phyloP scores from a whole-genome alignment of 2,329 filamentous ascomycete species.

The Xylariaceae sp. region DNA sequence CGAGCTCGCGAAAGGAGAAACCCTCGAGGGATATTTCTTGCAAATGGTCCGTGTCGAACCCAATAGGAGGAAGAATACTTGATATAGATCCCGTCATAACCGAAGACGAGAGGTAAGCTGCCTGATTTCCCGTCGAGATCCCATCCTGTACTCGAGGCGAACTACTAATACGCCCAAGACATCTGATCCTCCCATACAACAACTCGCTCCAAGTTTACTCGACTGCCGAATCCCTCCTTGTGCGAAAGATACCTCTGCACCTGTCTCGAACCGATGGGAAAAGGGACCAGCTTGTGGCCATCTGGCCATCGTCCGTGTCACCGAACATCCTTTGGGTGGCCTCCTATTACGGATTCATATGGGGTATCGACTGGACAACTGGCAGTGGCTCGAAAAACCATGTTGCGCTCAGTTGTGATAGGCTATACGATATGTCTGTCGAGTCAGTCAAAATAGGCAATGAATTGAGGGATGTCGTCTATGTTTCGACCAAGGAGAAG shows the following conservation, averaged over 20 bases:
- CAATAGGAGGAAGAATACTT: slow-evolving; percentile 60
- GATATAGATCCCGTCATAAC: slow-evolving; percentile 60
- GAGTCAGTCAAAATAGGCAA: slow-evolving; percentile 34
- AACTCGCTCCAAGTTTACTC: slow-evolving; percentile 77
- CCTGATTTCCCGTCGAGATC: neutral
- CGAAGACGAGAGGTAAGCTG: slow-evolving; percentile 53
- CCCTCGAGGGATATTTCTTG: slow-evolving; percentile 1
- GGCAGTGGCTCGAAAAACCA: slow-evolving; percentile 37
- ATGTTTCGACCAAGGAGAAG: slow-evolving; percentile 42
- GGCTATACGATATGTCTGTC: slow-evolving; percentile 42
- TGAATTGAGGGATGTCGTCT: slow-evolving; percentile 38
- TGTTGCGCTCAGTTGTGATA: slow-evolving; percentile 39
- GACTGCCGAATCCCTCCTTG: slow-evolving; percentile 71
- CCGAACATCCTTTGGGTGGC: slow-evolving; percentile 54
- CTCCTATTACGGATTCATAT: slow-evolving; percentile 52
- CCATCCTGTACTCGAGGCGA: neutral
- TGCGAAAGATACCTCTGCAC: slow-evolving; percentile 61
- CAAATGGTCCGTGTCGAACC: slow-evolving; percentile 55
- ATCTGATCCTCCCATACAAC: slow-evolving; percentile 69
- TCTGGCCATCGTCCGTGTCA: slow-evolving; percentile 38
- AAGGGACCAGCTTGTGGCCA: slow-evolving; percentile 37
- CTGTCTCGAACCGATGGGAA: slow-evolving; percentile 25
- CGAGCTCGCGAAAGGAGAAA: slow-evolving; percentile 5
- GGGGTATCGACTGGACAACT: slow-evolving; percentile 53
- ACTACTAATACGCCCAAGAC: slow-evolving; percentile 41